Percentiles rank a stretch among this genome's conserved stretches.
Evolutionary conservation across 1,284 basidiomycete genomes (phyloP).

Genomic region (Rhodotorula sp.): DNA sequence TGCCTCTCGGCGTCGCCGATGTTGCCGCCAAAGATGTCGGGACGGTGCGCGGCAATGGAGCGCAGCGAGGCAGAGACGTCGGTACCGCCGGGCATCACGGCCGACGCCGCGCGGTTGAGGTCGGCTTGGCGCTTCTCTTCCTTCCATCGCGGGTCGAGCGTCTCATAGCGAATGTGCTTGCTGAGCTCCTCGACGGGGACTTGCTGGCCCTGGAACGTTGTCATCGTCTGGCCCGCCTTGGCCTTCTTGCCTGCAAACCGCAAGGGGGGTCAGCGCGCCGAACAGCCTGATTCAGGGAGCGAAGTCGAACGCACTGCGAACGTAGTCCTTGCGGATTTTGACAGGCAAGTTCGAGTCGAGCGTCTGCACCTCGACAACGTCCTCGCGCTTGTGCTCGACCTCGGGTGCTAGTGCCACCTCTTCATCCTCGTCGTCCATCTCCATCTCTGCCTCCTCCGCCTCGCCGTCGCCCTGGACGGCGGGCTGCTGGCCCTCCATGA

Average conservation of each 20-base stretch:
- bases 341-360: constrained; percentile 59
- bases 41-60: constrained; percentile 83
- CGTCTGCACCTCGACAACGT: constrained; percentile 38
- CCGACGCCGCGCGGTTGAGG: constrained; percentile 81
- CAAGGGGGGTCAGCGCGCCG: neutral
- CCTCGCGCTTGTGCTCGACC: constrained; percentile 52
- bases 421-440: constrained; percentile 72
- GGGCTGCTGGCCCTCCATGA: constrained; percentile 81
- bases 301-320: constrained; percentile 68
- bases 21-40: constrained; percentile 83
- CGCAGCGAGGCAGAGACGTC: constrained; percentile 88
- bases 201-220: constrained; percentile 63
- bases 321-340: constrained; percentile 96
- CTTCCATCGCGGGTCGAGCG: constrained; percentile 96
- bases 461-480: constrained; percentile 57
- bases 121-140: constrained; percentile 84
- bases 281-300: too few relatives aligned
- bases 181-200: constrained; percentile 91
- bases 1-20: constrained; percentile 34
- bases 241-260: constrained; percentile 31
- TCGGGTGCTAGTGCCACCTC: constrained; percentile 59
- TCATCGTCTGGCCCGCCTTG: constrained; percentile 28
- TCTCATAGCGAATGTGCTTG: constrained; percentile 97
- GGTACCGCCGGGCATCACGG: constrained; percentile 63
- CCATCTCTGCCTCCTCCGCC: constrained; percentile 71